Conservation (phyloP, 2,329 filamentous ascomycete species). For the Bipolaris victoriae region DNA sequence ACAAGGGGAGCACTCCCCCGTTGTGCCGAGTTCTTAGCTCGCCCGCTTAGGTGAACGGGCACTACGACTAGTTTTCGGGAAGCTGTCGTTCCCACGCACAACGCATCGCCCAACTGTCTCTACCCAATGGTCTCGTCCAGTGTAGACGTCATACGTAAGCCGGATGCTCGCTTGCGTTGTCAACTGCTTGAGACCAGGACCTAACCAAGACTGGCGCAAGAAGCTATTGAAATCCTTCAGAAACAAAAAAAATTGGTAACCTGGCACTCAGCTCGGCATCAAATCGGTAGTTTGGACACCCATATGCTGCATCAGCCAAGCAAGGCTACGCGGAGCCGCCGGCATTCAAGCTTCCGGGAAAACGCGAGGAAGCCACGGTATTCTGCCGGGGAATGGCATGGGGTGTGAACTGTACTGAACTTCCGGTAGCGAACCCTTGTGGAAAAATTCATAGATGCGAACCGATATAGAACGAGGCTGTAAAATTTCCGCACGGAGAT, state of each 20-base stretch:
- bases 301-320: neutral
- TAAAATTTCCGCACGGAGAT: conserved; percentile 28
- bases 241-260: neutral
- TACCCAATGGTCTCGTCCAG: neutral
- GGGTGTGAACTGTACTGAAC: conserved; percentile 25
- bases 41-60: neutral
- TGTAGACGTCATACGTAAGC: neutral
- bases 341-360: conserved; percentile 24
- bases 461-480: conserved; percentile 23
- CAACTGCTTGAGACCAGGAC: neutral
- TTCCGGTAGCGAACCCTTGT: conserved; percentile 16
- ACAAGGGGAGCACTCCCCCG: neutral
- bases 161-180: neutral
- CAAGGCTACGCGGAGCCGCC: conserved; percentile 23
- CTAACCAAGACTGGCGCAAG: neutral
- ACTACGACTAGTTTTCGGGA: neutral
- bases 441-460: conserved; percentile 14
- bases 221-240: conserved; percentile 10
- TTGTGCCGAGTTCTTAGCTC: neutral
- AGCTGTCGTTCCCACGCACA: neutral
- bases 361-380: conserved; percentile 11
- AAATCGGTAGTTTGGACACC: neutral
- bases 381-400: conserved; percentile 22
- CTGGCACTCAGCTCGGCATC: neutral
- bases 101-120: neutral